Evolutionary conservation across 495 filamentous ascomycete genomes (phyloP).

Genomic region (Tuber aestivum): DNA sequence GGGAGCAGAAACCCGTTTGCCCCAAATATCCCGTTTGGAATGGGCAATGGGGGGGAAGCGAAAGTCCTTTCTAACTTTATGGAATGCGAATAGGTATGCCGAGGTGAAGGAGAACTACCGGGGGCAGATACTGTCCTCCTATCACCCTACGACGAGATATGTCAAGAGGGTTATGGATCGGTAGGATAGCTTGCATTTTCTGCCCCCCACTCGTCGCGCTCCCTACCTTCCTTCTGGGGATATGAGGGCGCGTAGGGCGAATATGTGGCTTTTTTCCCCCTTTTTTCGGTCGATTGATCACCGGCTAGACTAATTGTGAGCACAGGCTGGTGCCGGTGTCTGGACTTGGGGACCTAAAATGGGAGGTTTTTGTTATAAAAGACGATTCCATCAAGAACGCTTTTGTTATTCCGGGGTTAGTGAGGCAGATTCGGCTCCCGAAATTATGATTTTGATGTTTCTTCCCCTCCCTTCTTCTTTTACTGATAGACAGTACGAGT

Average conservation of each 20-base stretch:
- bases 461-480: neutral
- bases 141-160: constrained; percentile 50
- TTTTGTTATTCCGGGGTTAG: constrained; percentile 76
- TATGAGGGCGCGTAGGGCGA: neutral
- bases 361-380: constrained; percentile 83
- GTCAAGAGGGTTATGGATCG: constrained; percentile 63
- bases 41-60: neutral
- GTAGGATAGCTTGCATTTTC: constrained; percentile 11
- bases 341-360: constrained; percentile 57
- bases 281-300: neutral
- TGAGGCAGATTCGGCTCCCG: neutral
- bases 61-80: neutral
- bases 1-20: neutral
- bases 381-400: constrained; percentile 60
- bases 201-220: neutral
- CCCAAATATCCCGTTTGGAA: neutral
- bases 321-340: constrained; percentile 60
- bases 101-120: constrained; percentile 43
- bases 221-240: neutral
- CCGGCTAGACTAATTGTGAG: constrained; percentile 3
- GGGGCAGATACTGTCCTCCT: constrained; percentile 49
- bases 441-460: neutral
- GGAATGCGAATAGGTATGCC: constrained; percentile 28
- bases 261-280: neutral
- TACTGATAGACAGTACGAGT: constrained; percentile 9